Evolutionary conservation across 108 stramenopile genomes (phyloP).

Genomic region (Epipyxis sp.): DNA sequence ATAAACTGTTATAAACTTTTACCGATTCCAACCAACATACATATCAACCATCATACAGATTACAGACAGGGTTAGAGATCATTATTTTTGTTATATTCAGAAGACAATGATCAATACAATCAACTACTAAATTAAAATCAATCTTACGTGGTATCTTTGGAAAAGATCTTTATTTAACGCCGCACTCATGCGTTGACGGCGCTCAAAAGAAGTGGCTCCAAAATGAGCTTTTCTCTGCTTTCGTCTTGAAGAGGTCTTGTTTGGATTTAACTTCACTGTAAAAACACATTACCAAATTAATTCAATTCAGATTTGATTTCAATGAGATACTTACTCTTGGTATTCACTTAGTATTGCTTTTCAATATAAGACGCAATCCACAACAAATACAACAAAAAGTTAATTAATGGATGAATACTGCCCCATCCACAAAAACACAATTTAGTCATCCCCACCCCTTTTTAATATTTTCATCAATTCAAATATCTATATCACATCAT

Average conservation of each 20-base stretch:
- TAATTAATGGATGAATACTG: too few species aligned
- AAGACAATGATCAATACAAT: slow-evolving; percentile 40
- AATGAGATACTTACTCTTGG: too few species aligned
- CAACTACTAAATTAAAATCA: background rate
- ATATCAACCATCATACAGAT: background rate
- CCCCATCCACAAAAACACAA: too few species aligned
- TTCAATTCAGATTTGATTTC: too few species aligned
- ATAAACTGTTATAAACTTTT: slow-evolving; percentile 42
- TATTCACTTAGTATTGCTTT: too few species aligned
- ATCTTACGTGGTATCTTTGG: slow-evolving; percentile 80
- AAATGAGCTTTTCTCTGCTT: slow-evolving; percentile 99
- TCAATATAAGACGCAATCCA: too few species aligned
- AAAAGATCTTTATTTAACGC: slow-evolving; percentile 96
- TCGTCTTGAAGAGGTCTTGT: slow-evolving; percentile 83
- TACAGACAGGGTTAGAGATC: slow-evolving; percentile 38
- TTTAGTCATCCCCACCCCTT: too few species aligned
- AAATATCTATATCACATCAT: too few species aligned
- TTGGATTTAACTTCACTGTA: slow-evolving; percentile 56
- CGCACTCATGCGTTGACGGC: slow-evolving; percentile 85
- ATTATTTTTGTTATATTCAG: slow-evolving; percentile 41
- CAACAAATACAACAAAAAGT: too few species aligned
- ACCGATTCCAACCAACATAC: slow-evolving; percentile 25
- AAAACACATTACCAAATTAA: background rate
- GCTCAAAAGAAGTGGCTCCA: slow-evolving; percentile 79
- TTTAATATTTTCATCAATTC: too few species aligned